Conservation (phyloP, 164 flowering plant species). For the Vitis cinerea region DNA sequence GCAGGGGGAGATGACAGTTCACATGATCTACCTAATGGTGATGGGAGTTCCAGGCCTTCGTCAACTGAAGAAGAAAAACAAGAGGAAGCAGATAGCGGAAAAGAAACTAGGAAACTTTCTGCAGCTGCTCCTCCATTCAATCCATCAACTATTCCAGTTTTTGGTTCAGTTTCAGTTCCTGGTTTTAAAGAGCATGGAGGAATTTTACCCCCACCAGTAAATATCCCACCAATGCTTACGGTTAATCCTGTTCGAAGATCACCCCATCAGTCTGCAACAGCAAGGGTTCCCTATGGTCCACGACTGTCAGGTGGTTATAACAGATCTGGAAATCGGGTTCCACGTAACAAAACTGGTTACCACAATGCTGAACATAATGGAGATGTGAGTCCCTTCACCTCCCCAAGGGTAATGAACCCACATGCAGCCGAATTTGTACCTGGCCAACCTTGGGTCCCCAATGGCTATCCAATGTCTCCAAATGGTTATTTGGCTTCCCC, state of each 20-base stretch:
- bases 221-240: conserved; percentile 60
- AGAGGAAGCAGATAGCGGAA: conserved; percentile 47
- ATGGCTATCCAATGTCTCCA: conserved; percentile 56
- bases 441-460: conserved; percentile 66
- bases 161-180: conserved; percentile 55
- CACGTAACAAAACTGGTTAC: conserved; percentile 46
- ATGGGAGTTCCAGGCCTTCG: conserved; percentile 5
- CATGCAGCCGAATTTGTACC: conserved; percentile 88
- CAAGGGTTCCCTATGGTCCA: conserved; percentile 88
- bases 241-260: conserved; percentile 67
- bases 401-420: conserved; percentile 79
- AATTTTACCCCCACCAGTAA: conserved; percentile 70
- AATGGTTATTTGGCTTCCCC: conserved; percentile 49
- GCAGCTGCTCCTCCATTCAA: conserved; percentile 89
- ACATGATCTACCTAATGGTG: conserved; percentile 22
- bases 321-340: conserved; percentile 59
- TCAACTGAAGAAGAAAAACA: conserved; percentile 41
- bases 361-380: conserved; percentile 45
- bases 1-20: conserved; percentile 21
- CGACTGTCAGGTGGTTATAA: conserved; percentile 73
- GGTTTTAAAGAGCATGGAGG: conserved; percentile 72
- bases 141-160: conserved; percentile 64
- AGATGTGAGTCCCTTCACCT: conserved; percentile 52
- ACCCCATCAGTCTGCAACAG: conserved; percentile 85
- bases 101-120: conserved; percentile 72